Conservation (phyloP, 2,329 filamentous ascomycete genomes). For the Colletotrichum eleusines region DNA sequence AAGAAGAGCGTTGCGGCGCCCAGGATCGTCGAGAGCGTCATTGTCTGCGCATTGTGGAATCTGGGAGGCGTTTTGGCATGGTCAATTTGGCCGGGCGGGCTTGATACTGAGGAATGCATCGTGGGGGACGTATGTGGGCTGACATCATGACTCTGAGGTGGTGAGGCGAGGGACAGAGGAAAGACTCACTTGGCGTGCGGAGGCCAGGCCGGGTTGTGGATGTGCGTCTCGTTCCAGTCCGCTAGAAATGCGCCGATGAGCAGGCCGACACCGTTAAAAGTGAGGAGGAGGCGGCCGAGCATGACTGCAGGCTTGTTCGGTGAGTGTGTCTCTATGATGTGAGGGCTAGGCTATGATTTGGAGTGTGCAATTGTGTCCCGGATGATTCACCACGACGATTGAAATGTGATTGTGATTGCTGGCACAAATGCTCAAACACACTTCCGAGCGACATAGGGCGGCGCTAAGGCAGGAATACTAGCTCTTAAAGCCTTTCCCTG, state of each 20-base stretch:
- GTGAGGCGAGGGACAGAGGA: neutral
- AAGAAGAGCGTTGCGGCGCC: constrained; percentile 55
- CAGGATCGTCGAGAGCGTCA: constrained; percentile 54
- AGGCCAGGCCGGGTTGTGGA: constrained; percentile 59
- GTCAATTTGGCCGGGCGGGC: neutral
- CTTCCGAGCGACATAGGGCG: neutral
- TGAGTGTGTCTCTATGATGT: neutral
- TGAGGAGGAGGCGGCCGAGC: constrained; percentile 56
- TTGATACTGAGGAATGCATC: neutral
- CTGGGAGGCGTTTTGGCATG: constrained; percentile 39
- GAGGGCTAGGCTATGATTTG: neutral
- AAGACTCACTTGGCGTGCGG: constrained; percentile 57
- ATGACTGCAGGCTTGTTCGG: constrained; percentile 34
- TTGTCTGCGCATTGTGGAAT: constrained; percentile 59
- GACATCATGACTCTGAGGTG: constrained; percentile 2
- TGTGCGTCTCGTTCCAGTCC: constrained; percentile 57
- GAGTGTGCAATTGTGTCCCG: neutral
- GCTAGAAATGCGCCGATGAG: constrained; percentile 54
- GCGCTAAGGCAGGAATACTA: neutral
- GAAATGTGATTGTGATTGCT: neutral
- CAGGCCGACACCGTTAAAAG: constrained; percentile 53
- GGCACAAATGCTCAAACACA: neutral
- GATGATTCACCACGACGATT: neutral
- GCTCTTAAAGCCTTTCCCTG: constrained; percentile 7
- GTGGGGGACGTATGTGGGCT: neutral